These are phyloP conservation scores for Aspergillus japonicus DNA, from an alignment of 2,329 filamentous ascomycete species.

Conservation along the genomic window DNA sequence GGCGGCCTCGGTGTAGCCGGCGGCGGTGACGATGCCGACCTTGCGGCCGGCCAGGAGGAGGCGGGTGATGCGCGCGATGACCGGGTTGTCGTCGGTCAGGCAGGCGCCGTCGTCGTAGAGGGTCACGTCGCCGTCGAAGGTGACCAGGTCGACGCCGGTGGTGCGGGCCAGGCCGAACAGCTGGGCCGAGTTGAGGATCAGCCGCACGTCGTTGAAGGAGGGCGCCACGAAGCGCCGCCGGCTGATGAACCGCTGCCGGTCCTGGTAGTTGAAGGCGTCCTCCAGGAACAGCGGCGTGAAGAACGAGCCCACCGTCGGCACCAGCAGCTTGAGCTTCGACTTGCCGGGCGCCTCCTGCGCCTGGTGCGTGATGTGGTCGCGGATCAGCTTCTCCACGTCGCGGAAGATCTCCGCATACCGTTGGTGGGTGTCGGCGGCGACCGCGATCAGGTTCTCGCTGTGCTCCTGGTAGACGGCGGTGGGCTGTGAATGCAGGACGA, in stretches of 20 bases:
- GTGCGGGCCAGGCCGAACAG: conserved; percentile 80
- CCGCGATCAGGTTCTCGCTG: conserved; percentile 63
- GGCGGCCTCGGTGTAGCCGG: conserved; percentile 84
- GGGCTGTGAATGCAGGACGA: conserved; percentile 93
- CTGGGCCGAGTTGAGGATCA: conserved; percentile 93
- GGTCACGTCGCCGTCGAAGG: conserved; percentile 97
- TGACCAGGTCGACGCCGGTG: conserved; percentile 77
- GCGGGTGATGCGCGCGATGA: conserved; percentile 67
- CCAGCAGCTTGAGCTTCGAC: conserved; percentile 88
- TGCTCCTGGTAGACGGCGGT: conserved; percentile 77
- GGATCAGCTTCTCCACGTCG: conserved; percentile 87
- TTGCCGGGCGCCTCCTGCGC: conserved; percentile 63
- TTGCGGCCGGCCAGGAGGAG: conserved; percentile 76
- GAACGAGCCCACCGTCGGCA: conserved; percentile 88
- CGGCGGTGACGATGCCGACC: conserved; percentile 94
- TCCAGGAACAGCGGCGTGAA: conserved; percentile 86
- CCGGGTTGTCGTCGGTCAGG: conserved; percentile 70
- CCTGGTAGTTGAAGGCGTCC: conserved; percentile 89
- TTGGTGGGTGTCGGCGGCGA: conserved; percentile 76
- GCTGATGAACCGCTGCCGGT: conserved; percentile 80
- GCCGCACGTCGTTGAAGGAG: conserved; percentile 92
- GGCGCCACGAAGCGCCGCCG: conserved; percentile 89
- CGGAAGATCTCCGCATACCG: conserved; percentile 94
- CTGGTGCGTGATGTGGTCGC: conserved; percentile 83
- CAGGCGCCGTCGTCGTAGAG: conserved; percentile 88